Evolutionary conservation across 2,329 filamentous ascomycete genomes (phyloP), one percentile per base, ranked within the genome.

Genomic region (Leptographium radiaticola): DNA sequence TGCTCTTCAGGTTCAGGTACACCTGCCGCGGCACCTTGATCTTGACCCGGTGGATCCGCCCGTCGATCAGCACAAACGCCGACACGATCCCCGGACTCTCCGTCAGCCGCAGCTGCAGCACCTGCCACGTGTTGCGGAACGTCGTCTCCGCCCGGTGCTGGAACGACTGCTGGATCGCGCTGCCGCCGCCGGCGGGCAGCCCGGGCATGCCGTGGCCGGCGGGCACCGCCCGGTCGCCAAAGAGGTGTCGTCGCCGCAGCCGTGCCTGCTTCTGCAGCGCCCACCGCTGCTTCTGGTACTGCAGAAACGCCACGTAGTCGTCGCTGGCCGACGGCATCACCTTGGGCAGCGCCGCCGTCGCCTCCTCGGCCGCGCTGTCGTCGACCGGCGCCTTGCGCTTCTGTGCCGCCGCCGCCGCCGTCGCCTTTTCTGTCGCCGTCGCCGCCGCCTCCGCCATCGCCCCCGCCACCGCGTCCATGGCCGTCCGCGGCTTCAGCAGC

Each of bases 221-320:
- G 55, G 25, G 25, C 25, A 25, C 25, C 25, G 25, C 25, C 25
- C 86, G 84, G 62, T 98, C 91, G 56, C 93, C 93, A 62, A 98
- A 98, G 1, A 98, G 74, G 66, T 98, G 93, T 49, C 91, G 81
- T 59, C 94, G 79, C 45, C 91, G 83, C 56, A 84, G 77, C 25
- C 93, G 82, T 38, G 91, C 89, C 66, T 95, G 86, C 64, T 89
- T 95, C 66, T 99, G 93, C 40, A 97, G 85, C 71, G 91, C 96
- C 93, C 93, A 99, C 69, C 98, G 98, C 71, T 90, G 82, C 69
- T 99, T 99, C 66, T 98, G 93, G 63, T 97, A 97, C 63, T 86
- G 78, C 52, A 99, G 68, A 74, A 95, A 98, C 0, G 81, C 88
- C 18, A 81, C 73, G 61, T 99, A 99, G 67, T 98, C 86, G 49